Base-by-base conservation (phyloP, 2,329 filamentous ascomycete genomes). In the Penicillium capsulatum region DNA sequence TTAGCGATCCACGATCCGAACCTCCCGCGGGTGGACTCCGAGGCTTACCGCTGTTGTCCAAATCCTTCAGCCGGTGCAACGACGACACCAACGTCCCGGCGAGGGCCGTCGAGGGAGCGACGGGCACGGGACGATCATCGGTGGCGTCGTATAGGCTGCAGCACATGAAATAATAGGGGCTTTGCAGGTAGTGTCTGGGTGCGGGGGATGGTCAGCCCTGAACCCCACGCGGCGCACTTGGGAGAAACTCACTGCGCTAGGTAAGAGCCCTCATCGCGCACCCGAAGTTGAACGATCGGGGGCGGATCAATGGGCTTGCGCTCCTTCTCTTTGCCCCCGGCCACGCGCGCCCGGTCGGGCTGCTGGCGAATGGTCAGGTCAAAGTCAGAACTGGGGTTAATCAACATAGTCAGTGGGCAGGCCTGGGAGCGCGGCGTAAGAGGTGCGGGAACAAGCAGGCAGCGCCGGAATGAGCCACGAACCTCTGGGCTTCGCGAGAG, bases 221-320 rank as follows among this genome's bases (percentile, higher is more conserved):
- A 9, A 22, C 19, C 19, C 19, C 19, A 22, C 19, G 19, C 19
- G 5, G 19, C 19, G 19, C 19, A 22, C 19, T 5, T 5, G 19
- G 19, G 15, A 13, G 29, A 56, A 17, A 69, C 79, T 60, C 73
- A 84, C 79, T 84, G 71, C 65, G 77, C 66, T 13, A 75, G 71
- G 59, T 79, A 78, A 19, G 59, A 61, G 19, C 58, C 60, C 17
- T 63, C 58, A 33, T 66, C 60, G 35, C 63, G 66, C 40, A 81
- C 77, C 63, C 67, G 65, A 32, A 94, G 74, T 66, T 91, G 81
- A 31, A 94, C 72, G 53, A 94, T 86, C 29, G 88, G 88, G 9
- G 88, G 88, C 36, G 68, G 88, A 61, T 95, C 88, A 56, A 95
- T 80, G 6, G 88, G 86, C 64, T 94, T 94, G 51, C 88, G 82